Evolutionary conservation across 257 asterid genomes (phyloP).

Genomic region (Haberlea rhodopensis): DNA sequence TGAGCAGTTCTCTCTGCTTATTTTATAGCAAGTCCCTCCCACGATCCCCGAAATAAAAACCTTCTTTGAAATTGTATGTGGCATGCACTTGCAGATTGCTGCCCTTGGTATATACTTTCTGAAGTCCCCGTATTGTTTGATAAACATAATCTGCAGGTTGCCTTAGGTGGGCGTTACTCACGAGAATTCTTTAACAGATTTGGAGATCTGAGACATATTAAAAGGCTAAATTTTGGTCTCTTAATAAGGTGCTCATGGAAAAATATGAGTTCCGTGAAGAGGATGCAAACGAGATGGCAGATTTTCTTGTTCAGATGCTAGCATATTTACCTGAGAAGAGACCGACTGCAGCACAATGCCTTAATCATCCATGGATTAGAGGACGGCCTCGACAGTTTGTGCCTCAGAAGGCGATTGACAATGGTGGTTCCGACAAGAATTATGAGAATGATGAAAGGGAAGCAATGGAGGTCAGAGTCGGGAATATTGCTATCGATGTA

Average conservation of each 20-base stretch:
- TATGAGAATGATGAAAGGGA: slow-evolving; percentile 72
- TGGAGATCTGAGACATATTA: slow-evolving; percentile 88
- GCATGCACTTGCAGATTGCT: slow-evolving; percentile 6
- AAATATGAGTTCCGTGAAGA: slow-evolving; percentile 51
- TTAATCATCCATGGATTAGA: too few relatives aligned
- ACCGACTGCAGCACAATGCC: too few relatives aligned
- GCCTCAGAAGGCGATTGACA: slow-evolving; percentile 40
- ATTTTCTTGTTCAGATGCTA: too few relatives aligned
- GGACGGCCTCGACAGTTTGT: slow-evolving; percentile 42
- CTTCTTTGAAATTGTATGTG: background rate
- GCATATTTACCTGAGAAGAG: too few relatives aligned
- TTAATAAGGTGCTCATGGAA: slow-evolving; percentile 70
- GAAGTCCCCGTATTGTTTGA: slow-evolving; percentile 9
- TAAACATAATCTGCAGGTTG: slow-evolving; percentile 48
- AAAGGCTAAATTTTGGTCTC: slow-evolving; percentile 79
- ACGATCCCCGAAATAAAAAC: background rate
- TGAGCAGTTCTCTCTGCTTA: slow-evolving; percentile 29
- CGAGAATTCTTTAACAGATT: slow-evolving; percentile 82
- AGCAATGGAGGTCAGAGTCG: too few relatives aligned
- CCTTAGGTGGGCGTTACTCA: slow-evolving; percentile 91
- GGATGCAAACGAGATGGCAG: too few relatives aligned
- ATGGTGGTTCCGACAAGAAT: slow-evolving; percentile 37
- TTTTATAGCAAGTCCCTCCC: slow-evolving; percentile 2
- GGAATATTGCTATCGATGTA: too few relatives aligned
- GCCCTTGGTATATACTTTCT: background rate